A percentile compares a stretch with the other conserved stretches of the same genome.
These are phyloP conservation scores for Phoma sp. DNA, from an alignment of 2,329 filamentous ascomycete species.

Conservation along the genomic window DNA sequence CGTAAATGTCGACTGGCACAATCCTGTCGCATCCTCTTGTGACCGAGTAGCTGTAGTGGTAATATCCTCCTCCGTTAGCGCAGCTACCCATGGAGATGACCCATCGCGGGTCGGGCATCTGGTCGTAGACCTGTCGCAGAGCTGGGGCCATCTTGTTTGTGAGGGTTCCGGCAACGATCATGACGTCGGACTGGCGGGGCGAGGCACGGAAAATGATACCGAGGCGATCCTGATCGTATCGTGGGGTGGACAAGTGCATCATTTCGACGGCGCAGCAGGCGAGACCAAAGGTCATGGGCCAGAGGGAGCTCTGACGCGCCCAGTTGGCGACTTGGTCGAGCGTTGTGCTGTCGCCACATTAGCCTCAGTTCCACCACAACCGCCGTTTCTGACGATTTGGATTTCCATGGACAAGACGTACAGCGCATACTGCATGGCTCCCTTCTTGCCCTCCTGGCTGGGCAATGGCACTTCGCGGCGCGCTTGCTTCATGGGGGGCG, in stretches of 20 bases:
- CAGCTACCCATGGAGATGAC: slow-evolving; percentile 85
- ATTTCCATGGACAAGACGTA: slow-evolving; percentile 58
- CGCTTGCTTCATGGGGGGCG: slow-evolving; percentile 62
- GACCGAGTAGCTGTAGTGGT: slow-evolving; percentile 84
- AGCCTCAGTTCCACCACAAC: slow-evolving; percentile 14
- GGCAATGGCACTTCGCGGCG: slow-evolving; percentile 74
- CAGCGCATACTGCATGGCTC: slow-evolving; percentile 84
- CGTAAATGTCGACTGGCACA: slow-evolving; percentile 83
- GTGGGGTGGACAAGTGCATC: slow-evolving; percentile 92
- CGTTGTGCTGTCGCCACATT: slow-evolving; percentile 65
- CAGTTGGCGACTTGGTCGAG: slow-evolving; percentile 85
- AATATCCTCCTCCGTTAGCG: slow-evolving; percentile 84
- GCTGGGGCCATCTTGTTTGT: slow-evolving; percentile 97
- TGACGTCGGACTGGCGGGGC: slow-evolving; percentile 87
- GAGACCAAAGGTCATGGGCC: slow-evolving; percentile 90
- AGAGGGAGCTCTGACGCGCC: slow-evolving; percentile 85
- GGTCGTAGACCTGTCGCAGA: slow-evolving; percentile 88
- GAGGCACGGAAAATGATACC: slow-evolving; percentile 93
- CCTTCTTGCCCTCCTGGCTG: slow-evolving; percentile 81
- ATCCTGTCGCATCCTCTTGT: slow-evolving; percentile 79
- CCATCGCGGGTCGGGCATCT: slow-evolving; percentile 93
- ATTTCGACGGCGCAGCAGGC: slow-evolving; percentile 92
- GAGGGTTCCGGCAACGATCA: slow-evolving; percentile 92
- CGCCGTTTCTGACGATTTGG: neutral
- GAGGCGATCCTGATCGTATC: slow-evolving; percentile 88